These are phyloP conservation scores for Penicillium vulpinum DNA, from an alignment of 2,329 filamentous ascomycete genomes.

Conservation along the genomic window DNA sequence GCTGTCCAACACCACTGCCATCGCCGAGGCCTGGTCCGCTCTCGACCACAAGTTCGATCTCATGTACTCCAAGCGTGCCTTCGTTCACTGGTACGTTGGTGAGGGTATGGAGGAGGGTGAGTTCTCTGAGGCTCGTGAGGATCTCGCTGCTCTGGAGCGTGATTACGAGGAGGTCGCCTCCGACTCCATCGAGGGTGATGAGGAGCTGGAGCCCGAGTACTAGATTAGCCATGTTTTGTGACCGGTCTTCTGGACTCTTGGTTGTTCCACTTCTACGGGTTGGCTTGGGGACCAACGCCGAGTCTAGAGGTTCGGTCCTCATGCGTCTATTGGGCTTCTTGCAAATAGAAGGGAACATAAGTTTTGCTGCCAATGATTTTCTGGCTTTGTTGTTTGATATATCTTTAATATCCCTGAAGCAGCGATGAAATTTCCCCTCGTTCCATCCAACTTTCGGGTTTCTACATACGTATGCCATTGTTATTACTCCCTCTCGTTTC, in stretches of 20 bases:
- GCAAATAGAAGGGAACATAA: constrained; percentile 42
- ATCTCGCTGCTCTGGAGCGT: constrained; percentile 94
- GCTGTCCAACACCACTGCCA: constrained; percentile 91
- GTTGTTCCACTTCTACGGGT: constrained; percentile 21
- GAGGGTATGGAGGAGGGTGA: constrained; percentile 99
- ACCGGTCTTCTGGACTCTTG: constrained; percentile 18
- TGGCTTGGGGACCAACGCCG: constrained; percentile 27
- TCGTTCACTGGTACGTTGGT: constrained; percentile 99
- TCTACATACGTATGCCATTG: constrained; percentile 18
- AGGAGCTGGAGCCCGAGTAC: constrained; percentile 88
- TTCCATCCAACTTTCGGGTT: constrained; percentile 25
- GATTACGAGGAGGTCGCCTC: constrained; percentile 99
- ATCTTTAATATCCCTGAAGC: constrained; percentile 44
- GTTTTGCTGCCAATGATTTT: constrained; percentile 39
- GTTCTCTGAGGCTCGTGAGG: constrained; percentile 98
- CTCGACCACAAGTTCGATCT: constrained; percentile 98
- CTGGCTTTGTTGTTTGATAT: constrained; percentile 40
- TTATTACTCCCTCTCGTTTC: constrained; percentile 20
- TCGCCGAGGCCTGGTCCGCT: constrained; percentile 95
- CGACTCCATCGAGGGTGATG: constrained; percentile 77
- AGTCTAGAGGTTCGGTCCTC: constrained; percentile 25
- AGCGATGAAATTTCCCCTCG: constrained; percentile 41
- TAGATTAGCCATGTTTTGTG: constrained; percentile 51
- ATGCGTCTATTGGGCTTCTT: constrained; percentile 30
- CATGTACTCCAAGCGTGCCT: constrained; percentile 99